These are phyloP conservation scores for Colletotrichum sp. DNA, from an alignment of 2,329 filamentous ascomycete genomes.

Conservation along the genomic window DNA sequence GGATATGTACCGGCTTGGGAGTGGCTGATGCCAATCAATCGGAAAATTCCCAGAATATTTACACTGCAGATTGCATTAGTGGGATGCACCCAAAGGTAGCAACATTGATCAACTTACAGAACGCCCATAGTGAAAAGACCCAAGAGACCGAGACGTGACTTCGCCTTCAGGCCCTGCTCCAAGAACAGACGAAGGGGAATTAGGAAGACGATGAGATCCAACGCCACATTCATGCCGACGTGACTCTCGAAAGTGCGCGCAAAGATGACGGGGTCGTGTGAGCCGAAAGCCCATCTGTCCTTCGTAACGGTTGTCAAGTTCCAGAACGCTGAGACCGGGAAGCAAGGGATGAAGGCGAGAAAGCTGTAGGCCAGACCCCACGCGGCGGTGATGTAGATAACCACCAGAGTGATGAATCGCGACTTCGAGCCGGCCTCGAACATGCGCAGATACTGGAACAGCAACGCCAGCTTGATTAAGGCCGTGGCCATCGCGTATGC, in stretches of 20 bases:
- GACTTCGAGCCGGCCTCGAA: conserved; percentile 18
- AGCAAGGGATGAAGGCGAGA: conserved; percentile 36
- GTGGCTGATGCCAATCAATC: conserved; percentile 31
- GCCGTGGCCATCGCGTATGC: conserved; percentile 23
- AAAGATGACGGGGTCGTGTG: conserved; percentile 26
- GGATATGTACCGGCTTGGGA: conserved; percentile 34
- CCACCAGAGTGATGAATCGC: conserved; percentile 20
- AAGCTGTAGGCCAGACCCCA: conserved; percentile 34
- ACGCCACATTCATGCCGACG: conserved; percentile 31
- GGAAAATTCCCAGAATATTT: conserved; percentile 27
- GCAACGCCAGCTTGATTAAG: conserved; percentile 24
- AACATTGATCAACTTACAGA: conserved; percentile 26
- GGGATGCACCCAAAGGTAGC: rapidly evolving
- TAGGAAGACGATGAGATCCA: conserved; percentile 35
- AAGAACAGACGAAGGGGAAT: conserved; percentile 35
- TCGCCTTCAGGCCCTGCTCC: conserved; percentile 24
- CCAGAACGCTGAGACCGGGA: conserved; percentile 35
- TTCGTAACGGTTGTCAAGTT: conserved; percentile 14
- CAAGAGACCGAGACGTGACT: conserved; percentile 33
- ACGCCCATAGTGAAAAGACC: conserved; percentile 34
- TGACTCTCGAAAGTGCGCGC: conserved; percentile 32
- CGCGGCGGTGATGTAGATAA: conserved; percentile 29
- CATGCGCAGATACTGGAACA: conserved; percentile 24
- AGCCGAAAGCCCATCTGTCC: conserved; percentile 33
- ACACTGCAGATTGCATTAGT: conserved; percentile 17